Base-by-base conservation (phyloP, 2,329 filamentous ascomycete genomes). In the Fusarium transvaalense region DNA sequence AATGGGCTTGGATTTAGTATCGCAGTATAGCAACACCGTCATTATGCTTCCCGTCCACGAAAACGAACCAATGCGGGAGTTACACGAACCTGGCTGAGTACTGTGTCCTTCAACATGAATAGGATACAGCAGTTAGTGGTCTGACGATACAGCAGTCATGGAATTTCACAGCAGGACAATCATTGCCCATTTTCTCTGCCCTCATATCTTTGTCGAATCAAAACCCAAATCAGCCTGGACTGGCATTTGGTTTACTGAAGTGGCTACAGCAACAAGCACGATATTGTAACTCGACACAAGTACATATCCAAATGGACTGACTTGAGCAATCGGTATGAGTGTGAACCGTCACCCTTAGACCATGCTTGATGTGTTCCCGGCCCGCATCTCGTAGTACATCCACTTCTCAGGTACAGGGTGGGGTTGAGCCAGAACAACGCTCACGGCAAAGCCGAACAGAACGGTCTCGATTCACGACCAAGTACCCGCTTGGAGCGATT, bases 401-500 rank as follows among this genome's bases (percentile, higher is more conserved):
- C 71, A 72, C 69, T 66, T 66, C 69, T 74, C 71, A 73, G 72
- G 69, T 72, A 72, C 69, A 46, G 56, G 51, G 71, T 72, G 71
- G 71, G 59, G 72, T 68, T 56, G 23, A 61, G 46, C 61, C 60
- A 69, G 35, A 65, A 64, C 55, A 63, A 73, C 63, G 55, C 54
- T 65, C 61, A 72, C 72, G 72, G 72, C 64, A 71, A 57, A 50
- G 56, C 72, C 72, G 72, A 75, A 67, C 61, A 74, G 72, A 74
- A 72, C 69, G 69, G 72, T 74, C 72, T 74, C 72, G 72, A 72
- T 65, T 71, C 61, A 37, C 37, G 34, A 63, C 56, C 27, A 64
- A 60, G 35, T 58, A 61, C 48, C 57, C 66, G 67, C 63, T 60
- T 64, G 61, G 32, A 41, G 61, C 55, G 68, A 62, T 55, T 59